Conservation (phyloP, 345 rosid species). For the Brassica nigra region DNA sequence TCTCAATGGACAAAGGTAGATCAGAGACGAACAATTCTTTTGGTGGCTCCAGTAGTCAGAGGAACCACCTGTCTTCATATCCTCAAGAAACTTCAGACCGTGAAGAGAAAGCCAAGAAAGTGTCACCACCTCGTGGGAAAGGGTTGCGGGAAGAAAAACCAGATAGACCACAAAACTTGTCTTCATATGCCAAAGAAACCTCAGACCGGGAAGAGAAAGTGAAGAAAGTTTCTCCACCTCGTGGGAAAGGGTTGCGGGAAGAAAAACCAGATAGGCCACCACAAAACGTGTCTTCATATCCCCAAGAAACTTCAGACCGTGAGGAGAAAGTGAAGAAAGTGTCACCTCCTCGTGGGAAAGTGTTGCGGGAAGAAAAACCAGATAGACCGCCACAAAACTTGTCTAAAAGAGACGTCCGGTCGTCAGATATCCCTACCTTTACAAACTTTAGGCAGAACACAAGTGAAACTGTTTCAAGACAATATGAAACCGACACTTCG, state of each 20-base stretch:
- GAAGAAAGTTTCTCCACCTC: slow-evolving; percentile 83
- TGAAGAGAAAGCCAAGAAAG: slow-evolving; percentile 81
- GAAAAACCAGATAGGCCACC: slow-evolving; percentile 62
- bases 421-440: background rate
- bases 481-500: background rate
- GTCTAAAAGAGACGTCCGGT: background rate
- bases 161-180: slow-evolving; percentile 54
- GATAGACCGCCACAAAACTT: background rate
- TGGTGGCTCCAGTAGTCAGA: background rate
- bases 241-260: slow-evolving; percentile 71
- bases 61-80: slow-evolving; percentile 38
- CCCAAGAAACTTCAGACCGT: background rate
- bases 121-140: slow-evolving; percentile 87
- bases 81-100: slow-evolving; percentile 58
- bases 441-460: background rate
- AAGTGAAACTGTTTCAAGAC: background rate
- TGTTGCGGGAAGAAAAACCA: background rate
- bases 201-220: slow-evolving; percentile 72
- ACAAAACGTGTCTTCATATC: background rate
- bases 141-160: slow-evolving; percentile 71
- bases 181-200: slow-evolving; percentile 53
- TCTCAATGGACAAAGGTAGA: background rate
- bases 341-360: background rate
- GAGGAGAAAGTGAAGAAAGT: background rate
- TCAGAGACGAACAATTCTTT: background rate